Conservation (phyloP, 2,329 filamentous ascomycete genomes). For the Ampelomyces quisqualis region DNA sequence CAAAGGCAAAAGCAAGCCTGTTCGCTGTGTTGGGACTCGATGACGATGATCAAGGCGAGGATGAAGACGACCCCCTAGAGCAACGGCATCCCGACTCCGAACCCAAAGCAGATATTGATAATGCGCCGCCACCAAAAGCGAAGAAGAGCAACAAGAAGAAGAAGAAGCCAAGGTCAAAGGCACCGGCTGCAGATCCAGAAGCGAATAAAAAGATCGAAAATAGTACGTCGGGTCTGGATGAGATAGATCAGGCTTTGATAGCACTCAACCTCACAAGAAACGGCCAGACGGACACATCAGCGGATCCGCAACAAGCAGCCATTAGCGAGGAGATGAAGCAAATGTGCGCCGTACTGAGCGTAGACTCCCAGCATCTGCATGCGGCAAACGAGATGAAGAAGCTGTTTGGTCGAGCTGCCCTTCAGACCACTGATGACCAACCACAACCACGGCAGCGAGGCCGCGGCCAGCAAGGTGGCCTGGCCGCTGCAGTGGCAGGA, state of each 20-base stretch:
- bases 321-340: conserved; percentile 48
- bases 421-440: conserved; percentile 59
- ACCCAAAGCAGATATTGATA: conserved; percentile 21
- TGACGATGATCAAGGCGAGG: conserved; percentile 43
- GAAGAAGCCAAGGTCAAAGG: conserved; percentile 56
- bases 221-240: conserved; percentile 52
- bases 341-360: conserved; percentile 56
- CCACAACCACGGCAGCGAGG: conserved; percentile 53
- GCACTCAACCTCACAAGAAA: conserved; percentile 51
- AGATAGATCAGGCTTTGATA: conserved; percentile 66
- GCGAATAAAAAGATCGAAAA: conserved; percentile 22
- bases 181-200: conserved; percentile 22
- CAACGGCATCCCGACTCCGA: conserved; percentile 40
- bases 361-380: conserved; percentile 75
- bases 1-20: conserved; percentile 44
- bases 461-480: conserved; percentile 60
- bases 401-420: conserved; percentile 66
- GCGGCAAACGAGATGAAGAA: conserved; percentile 88
- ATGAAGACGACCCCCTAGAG: conserved; percentile 38
- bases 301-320: conserved; percentile 16
- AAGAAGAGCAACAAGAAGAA: conserved; percentile 61
- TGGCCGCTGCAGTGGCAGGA: conserved; percentile 58
- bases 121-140: conserved; percentile 35
- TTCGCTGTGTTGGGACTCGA: conserved; percentile 51
- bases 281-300: conserved; percentile 17